Conservation (phyloP, 2,329 filamentous ascomycete species). For the Penicillium aurantiogriseum region DNA sequence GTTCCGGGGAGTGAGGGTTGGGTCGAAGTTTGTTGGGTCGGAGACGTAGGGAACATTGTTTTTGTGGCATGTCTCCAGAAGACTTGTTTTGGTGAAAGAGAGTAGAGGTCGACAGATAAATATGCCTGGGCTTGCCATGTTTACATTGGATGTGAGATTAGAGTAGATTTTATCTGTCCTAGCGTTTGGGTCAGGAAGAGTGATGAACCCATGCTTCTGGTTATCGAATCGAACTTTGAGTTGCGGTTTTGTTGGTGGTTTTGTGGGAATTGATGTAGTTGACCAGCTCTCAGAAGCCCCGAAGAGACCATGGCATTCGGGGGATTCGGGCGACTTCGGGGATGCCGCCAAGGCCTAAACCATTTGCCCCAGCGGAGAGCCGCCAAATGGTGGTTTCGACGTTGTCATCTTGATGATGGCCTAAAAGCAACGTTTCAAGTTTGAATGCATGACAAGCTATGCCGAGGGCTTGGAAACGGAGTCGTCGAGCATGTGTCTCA, state of each 20-base stretch:
- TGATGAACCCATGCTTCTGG: not conserved
- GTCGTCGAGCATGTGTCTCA: constrained; percentile 71
- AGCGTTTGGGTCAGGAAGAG: not conserved
- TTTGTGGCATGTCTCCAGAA: constrained; percentile 65
- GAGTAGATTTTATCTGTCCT: not conserved
- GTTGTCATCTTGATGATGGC: constrained; percentile 87
- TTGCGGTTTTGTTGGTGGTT: constrained; percentile 5
- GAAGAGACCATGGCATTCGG: constrained; percentile 75
- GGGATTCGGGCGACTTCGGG: constrained; percentile 67
- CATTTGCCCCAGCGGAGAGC: constrained; percentile 63
- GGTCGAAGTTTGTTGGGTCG: constrained; percentile 78
- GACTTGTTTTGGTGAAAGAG: constrained; percentile 63
- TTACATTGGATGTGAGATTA: not conserved
- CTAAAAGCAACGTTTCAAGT: constrained; percentile 67
- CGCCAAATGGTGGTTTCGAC: constrained; percentile 87
- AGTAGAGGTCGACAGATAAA: constrained; percentile 41
- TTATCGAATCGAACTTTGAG: constrained; percentile 8
- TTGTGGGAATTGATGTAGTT: constrained; percentile 36
- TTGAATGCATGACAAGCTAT: constrained; percentile 52
- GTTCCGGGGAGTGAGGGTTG: constrained; percentile 75
- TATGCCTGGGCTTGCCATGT: constrained; percentile 37
- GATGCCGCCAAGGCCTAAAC: constrained; percentile 73
- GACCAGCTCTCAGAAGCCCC: constrained; percentile 67
- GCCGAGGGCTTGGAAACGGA: constrained; percentile 72
- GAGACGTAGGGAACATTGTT: constrained; percentile 73